Conservation (phyloP, 805 yeast genomes). For the Metschnikowia orientalis region DNA sequence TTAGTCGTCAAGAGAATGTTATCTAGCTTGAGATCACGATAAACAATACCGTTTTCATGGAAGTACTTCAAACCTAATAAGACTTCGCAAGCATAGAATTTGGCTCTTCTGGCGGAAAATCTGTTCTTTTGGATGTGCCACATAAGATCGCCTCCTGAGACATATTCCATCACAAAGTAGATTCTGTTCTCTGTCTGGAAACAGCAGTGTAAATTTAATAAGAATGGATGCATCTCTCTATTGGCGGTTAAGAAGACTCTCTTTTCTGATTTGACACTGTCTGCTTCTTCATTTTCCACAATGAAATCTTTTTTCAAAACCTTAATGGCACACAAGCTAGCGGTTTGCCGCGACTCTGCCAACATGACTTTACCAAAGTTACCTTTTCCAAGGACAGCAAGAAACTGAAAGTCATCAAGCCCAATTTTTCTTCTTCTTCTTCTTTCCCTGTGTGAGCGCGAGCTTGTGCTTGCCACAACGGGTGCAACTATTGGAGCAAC, state of each 20-base stretch:
- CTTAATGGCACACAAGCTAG: constrained; percentile 86
- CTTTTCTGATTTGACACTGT: constrained; percentile 91
- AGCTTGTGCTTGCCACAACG: constrained; percentile 2
- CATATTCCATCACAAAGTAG: constrained; percentile 97
- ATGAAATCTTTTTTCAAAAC: constrained; percentile 95
- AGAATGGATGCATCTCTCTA: constrained; percentile 86
- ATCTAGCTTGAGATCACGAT: constrained; percentile 94
- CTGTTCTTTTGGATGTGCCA: constrained; percentile 96
- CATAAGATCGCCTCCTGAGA: constrained; percentile 98
- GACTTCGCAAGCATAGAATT: constrained; percentile 96
- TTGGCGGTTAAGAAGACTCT: constrained; percentile 84
- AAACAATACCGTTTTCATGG: constrained; percentile 93
- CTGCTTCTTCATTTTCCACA: constrained; percentile 93
- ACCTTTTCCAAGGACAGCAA: constrained; percentile 96
- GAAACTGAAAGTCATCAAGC: constrained; percentile 87
- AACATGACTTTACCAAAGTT: constrained; percentile 98
- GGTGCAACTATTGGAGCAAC: constrained; percentile 1
- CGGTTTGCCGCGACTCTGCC: constrained; percentile 85
- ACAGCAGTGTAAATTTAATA: constrained; percentile 86
- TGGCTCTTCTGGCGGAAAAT: constrained; percentile 86
- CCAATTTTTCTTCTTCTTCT: constrained; percentile 71
- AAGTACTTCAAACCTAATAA: constrained; percentile 84
- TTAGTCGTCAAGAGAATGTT: constrained; percentile 82
- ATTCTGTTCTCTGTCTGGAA: constrained; percentile 97
- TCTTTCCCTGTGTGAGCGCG: constrained; percentile 25